Conservation (phyloP, 106 monocot genomes). For the Xerophyta viscosa region DNA sequence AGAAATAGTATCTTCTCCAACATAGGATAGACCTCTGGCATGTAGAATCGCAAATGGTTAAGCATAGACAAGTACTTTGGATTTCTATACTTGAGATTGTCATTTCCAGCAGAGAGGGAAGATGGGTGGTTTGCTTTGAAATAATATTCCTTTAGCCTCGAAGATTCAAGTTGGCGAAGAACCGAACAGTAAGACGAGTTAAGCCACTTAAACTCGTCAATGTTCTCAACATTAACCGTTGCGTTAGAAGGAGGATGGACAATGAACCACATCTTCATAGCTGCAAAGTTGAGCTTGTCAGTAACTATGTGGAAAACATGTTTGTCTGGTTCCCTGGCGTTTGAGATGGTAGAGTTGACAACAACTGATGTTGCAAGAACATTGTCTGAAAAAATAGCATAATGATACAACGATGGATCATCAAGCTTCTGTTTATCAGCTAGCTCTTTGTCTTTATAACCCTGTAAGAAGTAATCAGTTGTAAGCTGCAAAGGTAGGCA, state of each 20-base stretch:
- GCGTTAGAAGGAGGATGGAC: constrained; percentile 39
- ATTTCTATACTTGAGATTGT: constrained; percentile 71
- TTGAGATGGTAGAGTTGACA: constrained; percentile 39
- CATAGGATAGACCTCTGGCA: constrained; percentile 77
- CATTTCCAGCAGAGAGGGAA: constrained; percentile 54
- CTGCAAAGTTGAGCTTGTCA: constrained; percentile 59
- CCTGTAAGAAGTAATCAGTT: constrained; percentile 28
- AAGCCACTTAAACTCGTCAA: constrained; percentile 73
- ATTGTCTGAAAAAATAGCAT: constrained; percentile 83
- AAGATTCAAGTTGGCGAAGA: constrained; percentile 67
- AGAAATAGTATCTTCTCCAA: constrained; percentile 75
- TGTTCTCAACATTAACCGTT: constrained; percentile 62
- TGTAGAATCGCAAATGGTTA: constrained; percentile 81
- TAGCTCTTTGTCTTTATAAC: constrained; percentile 5
- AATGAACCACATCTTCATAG: constrained; percentile 76
- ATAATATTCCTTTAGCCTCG: constrained; percentile 61
- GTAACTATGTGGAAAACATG: constrained; percentile 76
- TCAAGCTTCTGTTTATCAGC: constrained; percentile 28
- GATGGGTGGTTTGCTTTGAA: constrained; percentile 66
- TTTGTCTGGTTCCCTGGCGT: constrained; percentile 59
- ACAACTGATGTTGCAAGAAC: constrained; percentile 70
- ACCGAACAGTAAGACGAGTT: constrained; percentile 79
- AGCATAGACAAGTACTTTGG: constrained; percentile 80
- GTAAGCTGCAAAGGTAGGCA: constrained; percentile 40
- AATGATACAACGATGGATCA: constrained; percentile 55